These are phyloP conservation scores for Fraxinus pennsylvanica DNA, from an alignment of 257 asterid species.

Conservation along the genomic window DNA sequence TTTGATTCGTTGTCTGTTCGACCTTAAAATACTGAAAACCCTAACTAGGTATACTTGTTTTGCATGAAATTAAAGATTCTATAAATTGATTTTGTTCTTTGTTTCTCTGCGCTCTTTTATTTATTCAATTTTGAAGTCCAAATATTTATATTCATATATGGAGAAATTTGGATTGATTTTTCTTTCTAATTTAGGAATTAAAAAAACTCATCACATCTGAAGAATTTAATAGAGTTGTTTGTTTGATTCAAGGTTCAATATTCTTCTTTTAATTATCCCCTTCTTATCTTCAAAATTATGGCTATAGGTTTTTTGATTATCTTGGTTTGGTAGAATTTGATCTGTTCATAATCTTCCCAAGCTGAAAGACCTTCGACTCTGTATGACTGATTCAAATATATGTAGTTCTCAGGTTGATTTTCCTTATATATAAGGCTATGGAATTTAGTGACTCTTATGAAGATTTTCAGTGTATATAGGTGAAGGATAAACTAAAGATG, in stretches of 20 bases:
- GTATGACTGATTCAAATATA: not conserved
- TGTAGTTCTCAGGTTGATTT: not conserved
- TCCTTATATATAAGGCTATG: too few species aligned
- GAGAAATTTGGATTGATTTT: not conserved
- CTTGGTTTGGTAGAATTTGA: not conserved
- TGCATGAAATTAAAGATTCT: not conserved
- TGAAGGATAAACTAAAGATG: too few species aligned
- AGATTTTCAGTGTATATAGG: too few species aligned
- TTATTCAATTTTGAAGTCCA: not conserved
- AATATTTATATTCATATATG: not conserved
- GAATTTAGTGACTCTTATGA: too few species aligned
- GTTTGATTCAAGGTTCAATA: not conserved
- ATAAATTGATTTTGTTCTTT: too few species aligned
- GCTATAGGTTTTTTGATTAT: not conserved
- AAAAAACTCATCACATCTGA: not conserved
- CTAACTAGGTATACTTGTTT: conserved; percentile 19
- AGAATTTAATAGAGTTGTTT: not conserved
- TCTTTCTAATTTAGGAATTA: not conserved
- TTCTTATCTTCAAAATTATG: not conserved
- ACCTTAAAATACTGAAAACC: conserved; percentile 54
- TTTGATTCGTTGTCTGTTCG: conserved; percentile 83
- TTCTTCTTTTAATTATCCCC: not conserved
- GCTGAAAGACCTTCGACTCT: not conserved
- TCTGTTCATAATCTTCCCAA: not conserved
- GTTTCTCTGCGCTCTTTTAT: not conserved